phyloP scores from a whole-genome alignment of 2,329 filamentous ascomycete genomes.

The Trichoderma hamatum region DNA sequence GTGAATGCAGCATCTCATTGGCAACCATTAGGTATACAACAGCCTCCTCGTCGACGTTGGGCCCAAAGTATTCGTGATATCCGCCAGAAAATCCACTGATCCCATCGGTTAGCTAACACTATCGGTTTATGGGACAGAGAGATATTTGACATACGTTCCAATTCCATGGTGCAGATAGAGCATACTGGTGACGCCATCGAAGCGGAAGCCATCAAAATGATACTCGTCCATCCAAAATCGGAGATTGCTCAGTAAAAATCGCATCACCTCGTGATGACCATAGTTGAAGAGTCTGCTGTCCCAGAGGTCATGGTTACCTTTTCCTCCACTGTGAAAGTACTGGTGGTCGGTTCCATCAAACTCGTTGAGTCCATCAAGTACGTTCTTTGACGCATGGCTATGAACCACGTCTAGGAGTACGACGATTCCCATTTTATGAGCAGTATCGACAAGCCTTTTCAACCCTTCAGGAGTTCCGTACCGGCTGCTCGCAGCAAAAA shows the following conservation, averaged over 20 bases:
- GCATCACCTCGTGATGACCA: slow-evolving; percentile 86
- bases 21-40: slow-evolving; percentile 95
- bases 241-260: slow-evolving; percentile 94
- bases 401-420: slow-evolving; percentile 96
- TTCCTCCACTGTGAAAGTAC: slow-evolving; percentile 89
- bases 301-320: slow-evolving; percentile 90
- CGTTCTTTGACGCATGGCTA: slow-evolving; percentile 97
- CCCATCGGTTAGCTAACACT: slow-evolving; percentile 22
- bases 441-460: slow-evolving; percentile 94
- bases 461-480: slow-evolving; percentile 93
- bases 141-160: slow-evolving; percentile 71
- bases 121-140: not conserved
- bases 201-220: slow-evolving; percentile 93
- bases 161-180: slow-evolving; percentile 95
- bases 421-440: slow-evolving; percentile 85
- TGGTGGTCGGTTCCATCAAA: slow-evolving; percentile 94
- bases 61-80: slow-evolving; percentile 97
- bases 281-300: slow-evolving; percentile 98
- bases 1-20: slow-evolving; percentile 90
- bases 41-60: slow-evolving; percentile 86
- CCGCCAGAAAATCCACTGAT: slow-evolving; percentile 89
- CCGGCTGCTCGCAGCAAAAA: slow-evolving; percentile 95
- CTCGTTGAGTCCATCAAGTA: slow-evolving; percentile 90
- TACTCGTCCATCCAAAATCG: slow-evolving; percentile 99
- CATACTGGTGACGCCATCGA: slow-evolving; percentile 98